phyloP scores from a whole-genome alignment of 2,329 filamentous ascomycete genomes.

The Botryotinia globosa region DNA sequence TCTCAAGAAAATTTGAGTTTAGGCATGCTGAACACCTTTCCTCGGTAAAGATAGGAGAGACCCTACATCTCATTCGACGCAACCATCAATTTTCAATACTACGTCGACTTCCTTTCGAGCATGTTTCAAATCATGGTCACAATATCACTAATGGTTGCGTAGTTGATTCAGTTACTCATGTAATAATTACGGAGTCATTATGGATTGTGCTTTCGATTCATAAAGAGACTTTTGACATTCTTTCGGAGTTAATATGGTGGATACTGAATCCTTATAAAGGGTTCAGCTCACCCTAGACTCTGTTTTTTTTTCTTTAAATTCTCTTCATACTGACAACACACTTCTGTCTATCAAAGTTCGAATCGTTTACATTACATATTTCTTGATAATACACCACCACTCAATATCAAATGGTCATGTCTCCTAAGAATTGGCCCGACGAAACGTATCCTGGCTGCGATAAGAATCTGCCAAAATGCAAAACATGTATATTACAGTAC shows the following conservation, averaged over 20 bases:
- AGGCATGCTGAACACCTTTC: background rate
- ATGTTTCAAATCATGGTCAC: background rate
- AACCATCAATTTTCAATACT: background rate
- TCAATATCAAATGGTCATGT: background rate
- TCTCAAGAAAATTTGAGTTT: background rate
- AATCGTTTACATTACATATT: background rate
- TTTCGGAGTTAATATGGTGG: background rate
- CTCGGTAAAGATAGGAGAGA: background rate
- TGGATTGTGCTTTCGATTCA: background rate
- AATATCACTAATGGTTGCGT: background rate
- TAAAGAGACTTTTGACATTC: background rate
- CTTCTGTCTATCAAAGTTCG: background rate
- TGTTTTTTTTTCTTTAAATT: background rate
- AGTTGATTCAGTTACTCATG: background rate
- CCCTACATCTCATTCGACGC: background rate
- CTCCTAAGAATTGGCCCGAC: background rate
- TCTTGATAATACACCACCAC: background rate
- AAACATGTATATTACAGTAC: background rate
- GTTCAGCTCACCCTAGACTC: accelerated
- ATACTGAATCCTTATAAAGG: background rate
- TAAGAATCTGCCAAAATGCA: background rate
- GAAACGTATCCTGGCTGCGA: background rate
- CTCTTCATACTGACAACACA: background rate
- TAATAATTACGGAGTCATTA: background rate
- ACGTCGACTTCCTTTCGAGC: background rate